These are phyloP conservation scores for Podospora appendiculata DNA, from an alignment of 495 filamentous ascomycete genomes.

Conservation along the genomic window DNA sequence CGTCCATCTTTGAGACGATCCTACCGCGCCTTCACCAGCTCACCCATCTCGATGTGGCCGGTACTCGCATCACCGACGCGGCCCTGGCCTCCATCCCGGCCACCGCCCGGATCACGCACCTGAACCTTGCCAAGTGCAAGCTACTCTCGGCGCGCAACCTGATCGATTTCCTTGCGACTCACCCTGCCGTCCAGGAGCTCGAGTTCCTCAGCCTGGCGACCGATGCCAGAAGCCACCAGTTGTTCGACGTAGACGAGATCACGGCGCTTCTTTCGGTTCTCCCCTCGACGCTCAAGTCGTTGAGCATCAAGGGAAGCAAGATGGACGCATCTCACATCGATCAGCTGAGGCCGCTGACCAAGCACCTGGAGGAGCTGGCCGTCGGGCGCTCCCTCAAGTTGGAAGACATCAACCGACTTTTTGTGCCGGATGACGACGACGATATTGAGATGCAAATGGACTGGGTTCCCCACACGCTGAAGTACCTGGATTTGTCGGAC, in stretches of 20 bases:
- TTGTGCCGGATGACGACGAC: slow-evolving; percentile 36
- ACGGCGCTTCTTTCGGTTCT: slow-evolving; percentile 59
- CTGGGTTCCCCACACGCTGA: slow-evolving; percentile 59
- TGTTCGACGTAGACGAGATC: slow-evolving; percentile 60
- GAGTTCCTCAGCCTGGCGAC: slow-evolving; percentile 69
- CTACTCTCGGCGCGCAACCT: slow-evolving; percentile 57
- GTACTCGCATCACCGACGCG: slow-evolving; percentile 68
- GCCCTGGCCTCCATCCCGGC: slow-evolving; percentile 65
- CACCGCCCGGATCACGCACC: slow-evolving; percentile 67
- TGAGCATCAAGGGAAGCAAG: slow-evolving; percentile 71
- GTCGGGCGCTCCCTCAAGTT: slow-evolving; percentile 62
- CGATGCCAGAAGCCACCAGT: slow-evolving; percentile 65
- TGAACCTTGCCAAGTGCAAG: slow-evolving; percentile 73
- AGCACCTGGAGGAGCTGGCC: slow-evolving; percentile 74
- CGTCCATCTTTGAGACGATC: slow-evolving; percentile 60
- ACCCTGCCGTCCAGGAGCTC: slow-evolving; percentile 62
- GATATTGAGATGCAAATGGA: slow-evolving; percentile 24
- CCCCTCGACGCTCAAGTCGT: slow-evolving; percentile 59
- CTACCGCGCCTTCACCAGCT: slow-evolving; percentile 62
- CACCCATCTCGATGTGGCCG: slow-evolving; percentile 74
- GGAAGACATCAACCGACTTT: slow-evolving; percentile 53
- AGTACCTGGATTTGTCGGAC: slow-evolving; percentile 63
- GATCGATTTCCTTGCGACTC: slow-evolving; percentile 64
- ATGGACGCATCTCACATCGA: slow-evolving; percentile 58
- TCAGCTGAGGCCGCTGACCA: slow-evolving; percentile 61